Evolutionary conservation across 1,139 yeast species (phyloP), one percentile per base, ranked within the genome.

Genomic region (Citeromyces hawaiiensis): DNA sequence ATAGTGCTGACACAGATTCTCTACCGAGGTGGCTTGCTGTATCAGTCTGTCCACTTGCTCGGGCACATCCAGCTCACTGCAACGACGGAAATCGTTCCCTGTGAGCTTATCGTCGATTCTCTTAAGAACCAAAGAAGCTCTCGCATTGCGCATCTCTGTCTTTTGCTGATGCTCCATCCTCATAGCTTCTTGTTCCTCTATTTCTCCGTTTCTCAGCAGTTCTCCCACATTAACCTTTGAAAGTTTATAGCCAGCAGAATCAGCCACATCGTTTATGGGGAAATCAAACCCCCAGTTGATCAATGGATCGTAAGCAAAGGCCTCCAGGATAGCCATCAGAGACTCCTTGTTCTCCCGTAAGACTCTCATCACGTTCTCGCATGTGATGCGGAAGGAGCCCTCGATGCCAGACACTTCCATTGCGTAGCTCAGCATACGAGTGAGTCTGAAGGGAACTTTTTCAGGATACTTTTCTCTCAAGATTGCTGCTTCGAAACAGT

Each of bases 341-440:
- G 98, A 91, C 56, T 93, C 99, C 49, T 86, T 86, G 58, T 91
- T 93, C 47, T 81, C 94, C 46, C 99, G 69, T 44, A 93, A 65
- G 3, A 93, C 93, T 46, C 93, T 70, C 97, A 93, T 91, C 6
- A 93, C 98, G 60, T 88, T 91, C 54, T 91, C 98, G 60, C 96
- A 86, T 0, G 98, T 88, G 39, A 91, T 88, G 53, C 97, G 71
- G 70, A 85, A 93, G 27, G 95, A 83, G 2, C 99, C 99, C 60
- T 93, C 98, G 45, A 93, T 87, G 14, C 98, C 98, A 61, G 96
- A 85, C 4, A 93, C 97, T 57, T 93, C 99, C 97, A 93, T 91
- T 0, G 98, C 99, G 59, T 87, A 88, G 29, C 93, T 87, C 47
- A 93, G 68, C 99, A 93, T 93, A 58, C 98, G 70, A 0, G 99